Percentiles rank a stretch among this genome's conserved stretches.
phyloP scores from a whole-genome alignment of 768 basidiomycete genomes.

The Hericium erinaceus region DNA sequence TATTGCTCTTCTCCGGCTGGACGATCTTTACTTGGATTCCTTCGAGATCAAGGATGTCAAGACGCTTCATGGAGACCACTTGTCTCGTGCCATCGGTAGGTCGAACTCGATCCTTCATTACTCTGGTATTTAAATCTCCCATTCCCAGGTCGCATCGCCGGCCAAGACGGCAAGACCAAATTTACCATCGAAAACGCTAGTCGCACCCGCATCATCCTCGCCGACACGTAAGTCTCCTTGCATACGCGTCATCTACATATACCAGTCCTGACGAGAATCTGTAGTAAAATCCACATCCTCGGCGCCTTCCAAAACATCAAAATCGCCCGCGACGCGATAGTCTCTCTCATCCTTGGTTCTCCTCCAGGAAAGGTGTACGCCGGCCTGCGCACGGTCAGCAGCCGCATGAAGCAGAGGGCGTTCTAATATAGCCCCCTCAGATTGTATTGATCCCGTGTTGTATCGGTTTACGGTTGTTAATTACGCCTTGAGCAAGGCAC shows the following conservation, averaged over 20 bases:
- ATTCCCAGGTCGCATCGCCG: constrained; percentile 82
- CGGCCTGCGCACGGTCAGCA: constrained; percentile 82
- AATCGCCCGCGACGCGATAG: constrained; percentile 91
- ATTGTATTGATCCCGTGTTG: background rate
- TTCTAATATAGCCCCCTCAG: constrained; percentile 31
- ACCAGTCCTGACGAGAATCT: constrained; percentile 2
- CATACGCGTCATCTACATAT: background rate
- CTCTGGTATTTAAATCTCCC: constrained; percentile 1
- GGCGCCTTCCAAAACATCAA: constrained; percentile 99
- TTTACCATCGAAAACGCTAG: constrained; percentile 98
- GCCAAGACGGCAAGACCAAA: constrained; percentile 97
- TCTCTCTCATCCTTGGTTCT: constrained; percentile 89
- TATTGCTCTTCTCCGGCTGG: constrained; percentile 87
- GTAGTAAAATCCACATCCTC: constrained; percentile 94
- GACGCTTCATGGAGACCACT: constrained; percentile 93
- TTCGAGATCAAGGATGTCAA: constrained; percentile 99
- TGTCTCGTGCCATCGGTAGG: constrained; percentile 92
- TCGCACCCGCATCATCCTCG: constrained; percentile 94
- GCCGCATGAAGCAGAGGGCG: constrained; percentile 88
- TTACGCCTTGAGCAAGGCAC: no score
- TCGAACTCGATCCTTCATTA: background rate
- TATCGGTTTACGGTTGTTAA: no score
- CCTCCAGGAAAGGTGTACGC: constrained; percentile 94
- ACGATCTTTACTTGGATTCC: constrained; percentile 96
- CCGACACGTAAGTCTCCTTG: constrained; percentile 72